A percentile compares a stretch with the other conserved stretches of the same genome.
Conservation (phyloP, 75 land plant genomes). For the Pinus albicaulis region DNA sequence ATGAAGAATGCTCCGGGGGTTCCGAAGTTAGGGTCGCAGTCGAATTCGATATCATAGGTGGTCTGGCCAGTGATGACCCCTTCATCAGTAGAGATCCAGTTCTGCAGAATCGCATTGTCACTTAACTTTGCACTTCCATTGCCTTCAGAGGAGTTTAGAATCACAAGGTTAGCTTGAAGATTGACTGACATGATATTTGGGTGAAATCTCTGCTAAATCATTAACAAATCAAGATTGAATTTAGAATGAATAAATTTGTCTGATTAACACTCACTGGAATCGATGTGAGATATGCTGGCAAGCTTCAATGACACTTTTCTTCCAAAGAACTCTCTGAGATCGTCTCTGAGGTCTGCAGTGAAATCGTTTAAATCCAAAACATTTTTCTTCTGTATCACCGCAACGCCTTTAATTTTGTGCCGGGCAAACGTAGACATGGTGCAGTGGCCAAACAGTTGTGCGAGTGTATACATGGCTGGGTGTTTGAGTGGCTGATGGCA, state of each 20-base stretch:
- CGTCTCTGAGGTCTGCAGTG: background rate
- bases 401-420: background rate
- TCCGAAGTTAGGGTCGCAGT: constrained; percentile 14
- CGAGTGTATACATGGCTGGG: too few relatives aligned
- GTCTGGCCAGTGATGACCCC: background rate
- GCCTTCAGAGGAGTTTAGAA: background rate
- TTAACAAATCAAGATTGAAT: too few relatives aligned
- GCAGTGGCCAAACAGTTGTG: too few relatives aligned
- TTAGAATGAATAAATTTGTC: too few relatives aligned
- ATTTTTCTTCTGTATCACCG: constrained; percentile 5
- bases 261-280: background rate
- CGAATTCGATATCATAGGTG: constrained; percentile 9
- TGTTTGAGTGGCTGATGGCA: too few relatives aligned
- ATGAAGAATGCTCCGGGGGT: constrained; percentile 14
- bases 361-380: constrained; percentile 7
- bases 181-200: too few relatives aligned
- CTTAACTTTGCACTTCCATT: background rate
- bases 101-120: background rate
- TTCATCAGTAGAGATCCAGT: constrained; percentile 1
- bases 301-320: background rate
- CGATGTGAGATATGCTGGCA: constrained; percentile 5
- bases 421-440: too few relatives aligned
- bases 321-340: background rate
- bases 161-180: too few relatives aligned
- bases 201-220: too few relatives aligned